Base-by-base conservation (phyloP, 1,284 basidiomycete species). In the Cryptococcus amylolentus region DNA sequence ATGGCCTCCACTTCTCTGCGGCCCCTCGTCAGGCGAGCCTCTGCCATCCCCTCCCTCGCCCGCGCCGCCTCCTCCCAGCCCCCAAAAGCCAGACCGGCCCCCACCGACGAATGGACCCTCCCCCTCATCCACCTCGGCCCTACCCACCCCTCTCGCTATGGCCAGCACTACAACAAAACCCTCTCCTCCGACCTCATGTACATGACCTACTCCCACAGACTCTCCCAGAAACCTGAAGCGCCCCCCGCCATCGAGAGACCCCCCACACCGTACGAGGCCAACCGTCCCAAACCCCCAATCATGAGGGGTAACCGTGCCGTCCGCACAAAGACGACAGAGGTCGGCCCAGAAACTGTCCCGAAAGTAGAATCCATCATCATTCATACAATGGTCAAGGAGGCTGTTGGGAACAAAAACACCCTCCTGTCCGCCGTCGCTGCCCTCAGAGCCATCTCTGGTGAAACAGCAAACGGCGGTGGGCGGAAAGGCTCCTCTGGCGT, bases 121-220 rank as follows among this genome's bases (percentile, higher is more conserved):
- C 76, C 75, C 42, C 59, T 69, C 18, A 75, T 78, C 61, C 66
- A 71, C 55, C 65, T 82, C 26, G 82, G 82, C 4, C 77, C 77
- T 9, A 89, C 88, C 46, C 86, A 89, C 49, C 81, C 84, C 58
- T 88, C 84, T 67, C 86, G 94, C 48, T 83, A 93, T 56, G 80
- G 83, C 58, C 87, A 92, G 63, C 90, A 97, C 80, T 98, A 96
- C 80, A 76, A 88, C 72, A 79, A 81, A 52, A 88, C 92, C 9
- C 82, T 98, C 56, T 84, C 86, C 23, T 87, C 91, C 68, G 85
- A 97, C 78, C 80, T 96, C 65, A 85, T 98, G 81, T 98, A 98
- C 83, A 89, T 98, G 84, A 89, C 89, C 50, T 97, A 96, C 80
- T 82, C 86, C 57, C 92, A 95, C 77, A 71, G 83, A 84, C 46